Conservation (phyloP, 2,329 filamentous ascomycete genomes). For the Diaporthe helianthi region DNA sequence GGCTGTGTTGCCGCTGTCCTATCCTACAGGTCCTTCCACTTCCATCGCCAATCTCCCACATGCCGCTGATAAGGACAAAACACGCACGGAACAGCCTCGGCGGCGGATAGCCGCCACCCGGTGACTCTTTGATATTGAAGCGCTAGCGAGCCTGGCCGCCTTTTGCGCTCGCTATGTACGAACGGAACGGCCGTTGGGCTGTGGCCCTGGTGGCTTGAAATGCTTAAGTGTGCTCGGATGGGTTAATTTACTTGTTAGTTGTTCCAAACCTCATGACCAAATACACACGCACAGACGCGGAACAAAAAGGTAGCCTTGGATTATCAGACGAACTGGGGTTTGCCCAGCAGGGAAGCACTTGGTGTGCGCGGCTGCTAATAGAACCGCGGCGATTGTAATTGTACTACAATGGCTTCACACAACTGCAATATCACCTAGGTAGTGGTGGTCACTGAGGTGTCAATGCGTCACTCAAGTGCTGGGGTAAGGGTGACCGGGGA, state of each 20-base stretch:
- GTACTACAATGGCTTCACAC: neutral
- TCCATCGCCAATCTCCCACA: too few species aligned
- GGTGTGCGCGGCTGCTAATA: neutral
- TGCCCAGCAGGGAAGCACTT: neutral
- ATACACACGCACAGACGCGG: neutral
- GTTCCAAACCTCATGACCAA: neutral
- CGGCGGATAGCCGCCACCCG: conserved; percentile 17
- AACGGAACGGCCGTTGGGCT: conserved; percentile 14
- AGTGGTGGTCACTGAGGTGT: neutral
- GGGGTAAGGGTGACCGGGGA: neutral
- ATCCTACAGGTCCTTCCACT: too few species aligned
- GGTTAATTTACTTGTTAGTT: neutral
- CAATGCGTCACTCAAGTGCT: neutral
- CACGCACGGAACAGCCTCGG: neutral
- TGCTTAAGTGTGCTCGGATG: neutral
- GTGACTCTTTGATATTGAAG: neutral
- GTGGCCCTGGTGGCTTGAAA: too few species aligned
- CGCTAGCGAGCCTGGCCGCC: neutral
- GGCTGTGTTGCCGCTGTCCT: neutral
- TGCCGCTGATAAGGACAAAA: neutral
- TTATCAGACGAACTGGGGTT: conserved; percentile 1
- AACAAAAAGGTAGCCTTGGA: too few species aligned
- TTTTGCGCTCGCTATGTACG: neutral
- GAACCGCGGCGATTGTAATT: neutral
- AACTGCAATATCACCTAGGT: neutral